Evolutionary conservation across 2,329 filamentous ascomycete species (phyloP).

Genomic region (Epichloe hybrida): DNA sequence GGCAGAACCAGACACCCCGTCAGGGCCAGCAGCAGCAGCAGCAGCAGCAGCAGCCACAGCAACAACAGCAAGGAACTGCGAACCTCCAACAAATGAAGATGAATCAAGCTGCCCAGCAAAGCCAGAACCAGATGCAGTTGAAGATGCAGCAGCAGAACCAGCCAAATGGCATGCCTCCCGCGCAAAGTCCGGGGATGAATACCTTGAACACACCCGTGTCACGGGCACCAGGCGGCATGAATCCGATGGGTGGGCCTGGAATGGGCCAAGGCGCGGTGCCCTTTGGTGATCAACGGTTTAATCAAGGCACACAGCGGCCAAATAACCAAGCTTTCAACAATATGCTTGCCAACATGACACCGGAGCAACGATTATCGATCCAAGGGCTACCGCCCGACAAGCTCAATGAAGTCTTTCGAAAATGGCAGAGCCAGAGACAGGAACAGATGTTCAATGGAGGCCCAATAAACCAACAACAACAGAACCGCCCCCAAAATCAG

Average conservation of each 20-base stretch:
- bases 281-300: constrained; percentile 41
- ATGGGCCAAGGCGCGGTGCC: constrained; percentile 31
- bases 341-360: constrained; percentile 31
- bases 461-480: constrained; percentile 15
- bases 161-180: constrained; percentile 35
- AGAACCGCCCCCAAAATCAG: constrained; percentile 17
- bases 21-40: constrained; percentile 21
- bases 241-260: constrained; percentile 27
- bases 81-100: constrained; percentile 22
- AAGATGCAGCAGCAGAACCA: constrained; percentile 41
- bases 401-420: constrained; percentile 35
- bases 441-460: constrained; percentile 20
- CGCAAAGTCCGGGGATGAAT: constrained; percentile 46
- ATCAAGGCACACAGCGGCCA: constrained; percentile 34
- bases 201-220: constrained; percentile 40
- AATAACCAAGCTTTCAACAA: constrained; percentile 27
- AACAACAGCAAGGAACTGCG: constrained; percentile 13
- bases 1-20: constrained; percentile 29
- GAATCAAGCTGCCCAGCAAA: constrained; percentile 21
- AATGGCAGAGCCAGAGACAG: constrained; percentile 30
- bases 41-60: constrained; percentile 12
- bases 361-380: constrained; percentile 32
- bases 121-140: constrained; percentile 22
- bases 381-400: constrained; percentile 33
- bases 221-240: constrained; percentile 31